These are phyloP conservation scores for Penicillium sp. DNA, from an alignment of 2,329 filamentous ascomycete genomes.

Conservation along the genomic window DNA sequence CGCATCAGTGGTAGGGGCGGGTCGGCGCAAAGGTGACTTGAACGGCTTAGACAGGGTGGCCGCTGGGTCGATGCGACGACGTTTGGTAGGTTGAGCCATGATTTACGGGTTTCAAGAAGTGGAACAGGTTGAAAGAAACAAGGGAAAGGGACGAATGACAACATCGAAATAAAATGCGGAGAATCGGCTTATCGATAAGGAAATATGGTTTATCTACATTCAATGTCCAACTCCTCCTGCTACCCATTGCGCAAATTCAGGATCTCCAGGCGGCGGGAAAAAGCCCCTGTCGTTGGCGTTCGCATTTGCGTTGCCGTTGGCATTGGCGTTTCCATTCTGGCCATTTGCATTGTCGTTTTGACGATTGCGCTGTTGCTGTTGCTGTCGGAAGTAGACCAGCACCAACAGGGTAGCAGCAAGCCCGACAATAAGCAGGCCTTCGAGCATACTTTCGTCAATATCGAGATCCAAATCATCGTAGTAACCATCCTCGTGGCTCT, in stretches of 20 bases:
- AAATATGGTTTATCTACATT: conserved; percentile 14
- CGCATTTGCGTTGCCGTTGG: conserved; percentile 22
- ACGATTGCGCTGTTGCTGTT: conserved; percentile 48
- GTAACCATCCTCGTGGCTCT: conserved; percentile 51
- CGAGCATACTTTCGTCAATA: conserved; percentile 76
- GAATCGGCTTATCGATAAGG: conserved; percentile 21
- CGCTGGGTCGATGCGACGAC: conserved; percentile 62
- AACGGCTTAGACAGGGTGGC: conserved; percentile 69
- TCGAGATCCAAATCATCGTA: conserved; percentile 63
- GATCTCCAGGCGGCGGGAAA: conserved; percentile 67
- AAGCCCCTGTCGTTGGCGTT: conserved; percentile 52
- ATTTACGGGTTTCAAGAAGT: background rate
- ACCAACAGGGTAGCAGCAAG: conserved; percentile 73
- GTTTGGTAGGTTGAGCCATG: conserved; percentile 53
- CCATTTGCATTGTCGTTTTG: conserved; percentile 37
- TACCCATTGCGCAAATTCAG: conserved; percentile 68
- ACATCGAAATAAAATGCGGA: conserved; percentile 1
- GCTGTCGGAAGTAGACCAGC: conserved; percentile 71
- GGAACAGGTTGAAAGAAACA: background rate
- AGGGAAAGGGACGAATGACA: background rate
- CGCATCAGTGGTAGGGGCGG: conserved; percentile 21
- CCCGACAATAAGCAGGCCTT: conserved; percentile 80
- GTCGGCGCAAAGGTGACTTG: conserved; percentile 65
- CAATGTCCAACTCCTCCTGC: conserved; percentile 64
- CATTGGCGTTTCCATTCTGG: conserved; percentile 21